These are phyloP conservation scores for Beta lomatogona DNA, from an alignment of 179 eudicot genomes.

Conservation along the genomic window DNA sequence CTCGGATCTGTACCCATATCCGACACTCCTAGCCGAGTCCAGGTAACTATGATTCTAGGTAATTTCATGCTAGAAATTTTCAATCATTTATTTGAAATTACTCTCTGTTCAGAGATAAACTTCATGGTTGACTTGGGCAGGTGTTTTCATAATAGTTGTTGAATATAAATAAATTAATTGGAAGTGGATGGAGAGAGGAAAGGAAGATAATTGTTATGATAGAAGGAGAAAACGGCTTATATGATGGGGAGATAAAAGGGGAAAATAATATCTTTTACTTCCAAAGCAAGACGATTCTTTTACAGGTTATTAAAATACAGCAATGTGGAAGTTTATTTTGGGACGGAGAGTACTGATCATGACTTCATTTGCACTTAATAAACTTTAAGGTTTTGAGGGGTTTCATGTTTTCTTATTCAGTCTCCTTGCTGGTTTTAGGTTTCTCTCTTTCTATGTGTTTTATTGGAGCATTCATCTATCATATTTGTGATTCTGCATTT, in stretches of 20 bases:
- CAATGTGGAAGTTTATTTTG: background rate
- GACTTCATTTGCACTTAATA: background rate
- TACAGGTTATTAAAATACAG: background rate
- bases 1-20: too few relatives aligned
- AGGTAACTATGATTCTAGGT: too few relatives aligned
- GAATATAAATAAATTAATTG: background rate
- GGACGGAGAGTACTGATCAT: background rate
- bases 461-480: background rate
- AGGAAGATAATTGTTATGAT: background rate
- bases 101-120: background rate
- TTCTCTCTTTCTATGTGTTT: background rate
- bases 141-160: background rate
- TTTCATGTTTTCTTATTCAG: background rate
- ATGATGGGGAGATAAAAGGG: background rate
- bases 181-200: background rate
- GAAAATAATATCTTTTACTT: background rate
- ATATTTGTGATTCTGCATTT: background rate
- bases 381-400: background rate
- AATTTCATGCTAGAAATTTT: background rate
- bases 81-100: background rate
- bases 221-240: background rate
- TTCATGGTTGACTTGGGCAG: background rate
- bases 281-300: background rate
- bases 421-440: background rate
- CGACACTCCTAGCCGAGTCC: too few relatives aligned